Evolutionary conservation across 2,329 filamentous ascomycete species (phyloP), one percentile per base, ranked within the genome.

Genomic region (Exophiala oligosperma): DNA sequence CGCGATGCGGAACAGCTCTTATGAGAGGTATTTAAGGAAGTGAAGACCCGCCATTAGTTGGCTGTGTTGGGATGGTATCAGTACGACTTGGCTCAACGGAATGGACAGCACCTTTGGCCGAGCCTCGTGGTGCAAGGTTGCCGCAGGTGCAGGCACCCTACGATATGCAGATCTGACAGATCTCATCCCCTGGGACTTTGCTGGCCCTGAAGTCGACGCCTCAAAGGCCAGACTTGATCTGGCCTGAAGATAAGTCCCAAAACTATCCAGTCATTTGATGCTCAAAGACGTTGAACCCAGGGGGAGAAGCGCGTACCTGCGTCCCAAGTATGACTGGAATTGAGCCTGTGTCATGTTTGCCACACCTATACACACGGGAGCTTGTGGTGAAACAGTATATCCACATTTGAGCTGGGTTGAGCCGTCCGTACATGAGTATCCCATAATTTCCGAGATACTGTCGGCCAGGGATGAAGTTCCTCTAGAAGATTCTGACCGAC

Each of bases 101-200:
- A n/a, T 32, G 46, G 11, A 29, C 24, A 46, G 21, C 21, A 40
- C 37, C 24, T 11, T 9, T 9, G 14, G 24, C 23, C 32, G 44
- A 53, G 35, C 32, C 35, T 57, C 26, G 35, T 54, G 29, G 32
- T 44, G 46, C 58, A 49, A 24, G 46, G 29, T 49, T 52, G 44
- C 40, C 12, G 26, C 40, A 32, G 29, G 50, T 57, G 58, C 47
- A 49, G 58, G 21, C 6, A 14, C 12, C 58, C 58, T 12, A 23
- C 7, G 4, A 26, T 41, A 32, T 43, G 54, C 38, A 52, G 17
- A 43, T 17, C 21, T 60, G 58, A 60, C 54, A 54, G 28, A 60
- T 60, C 44, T 47, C 44, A 17, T 29, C 9, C 28, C 8, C 28
- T 48, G 23, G 12, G 28, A 48, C 4, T 32, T 11, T n/a, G 28